Conservation (phyloP, 106 monocot species). For the Platanthera zijinensis region DNA sequence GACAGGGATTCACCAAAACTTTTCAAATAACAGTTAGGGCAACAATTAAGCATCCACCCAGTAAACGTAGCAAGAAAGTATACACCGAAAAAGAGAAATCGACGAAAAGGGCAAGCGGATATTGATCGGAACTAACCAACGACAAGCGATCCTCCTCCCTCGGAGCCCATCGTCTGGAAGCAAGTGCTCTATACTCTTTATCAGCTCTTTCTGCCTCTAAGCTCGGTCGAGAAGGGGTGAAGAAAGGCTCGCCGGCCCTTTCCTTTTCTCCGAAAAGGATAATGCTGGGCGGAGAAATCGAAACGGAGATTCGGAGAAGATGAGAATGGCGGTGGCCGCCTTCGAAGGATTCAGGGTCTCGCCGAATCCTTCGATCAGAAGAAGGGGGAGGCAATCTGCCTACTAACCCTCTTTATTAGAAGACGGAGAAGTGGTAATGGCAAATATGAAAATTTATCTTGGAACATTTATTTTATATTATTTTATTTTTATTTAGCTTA, state of each 20-base stretch:
- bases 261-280: neutral
- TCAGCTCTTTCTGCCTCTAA: neutral
- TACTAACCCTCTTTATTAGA: no score
- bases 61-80: neutral
- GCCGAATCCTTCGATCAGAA: neutral
- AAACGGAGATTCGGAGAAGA: neutral
- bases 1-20: neutral
- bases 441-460: neutral
- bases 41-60: neutral
- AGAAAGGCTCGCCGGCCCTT: neutral
- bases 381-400: neutral
- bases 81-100: neutral
- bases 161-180: constrained; percentile 6
- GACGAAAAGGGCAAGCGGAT: neutral
- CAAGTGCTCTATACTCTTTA: neutral
- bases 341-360: neutral
- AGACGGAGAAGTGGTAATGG: neutral
- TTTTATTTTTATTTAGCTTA: no score
- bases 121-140: constrained; percentile 7
- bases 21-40: neutral
- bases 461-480: neutral
- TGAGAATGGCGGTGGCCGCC: constrained; percentile 8
- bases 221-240: neutral
- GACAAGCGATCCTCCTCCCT: constrained; percentile 7
- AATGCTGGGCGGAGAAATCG: neutral